These are phyloP conservation scores for Exophiala bonariae DNA, from an alignment of 2,329 filamentous ascomycete genomes.

Conservation along the genomic window DNA sequence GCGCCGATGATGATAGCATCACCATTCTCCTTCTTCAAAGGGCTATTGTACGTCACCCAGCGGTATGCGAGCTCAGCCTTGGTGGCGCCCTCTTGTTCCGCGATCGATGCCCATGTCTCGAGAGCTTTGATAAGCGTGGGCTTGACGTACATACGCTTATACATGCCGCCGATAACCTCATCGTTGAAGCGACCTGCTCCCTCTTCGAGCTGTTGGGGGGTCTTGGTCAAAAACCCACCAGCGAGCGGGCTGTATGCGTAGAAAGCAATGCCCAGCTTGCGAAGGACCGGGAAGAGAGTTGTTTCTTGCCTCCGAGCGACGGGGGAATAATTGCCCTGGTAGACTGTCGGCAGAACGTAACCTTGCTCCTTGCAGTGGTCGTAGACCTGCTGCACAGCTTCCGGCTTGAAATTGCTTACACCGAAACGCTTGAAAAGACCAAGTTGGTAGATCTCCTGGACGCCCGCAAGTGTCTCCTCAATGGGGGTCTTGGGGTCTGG, in stretches of 20 bases:
- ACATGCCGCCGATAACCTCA: conserved; percentile 29
- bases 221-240: conserved; percentile 38
- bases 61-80: conserved; percentile 38
- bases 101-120: conserved; percentile 32
- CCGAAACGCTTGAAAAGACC: conserved; percentile 38
- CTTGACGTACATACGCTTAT: conserved; percentile 30
- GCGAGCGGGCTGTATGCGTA: conserved; percentile 32
- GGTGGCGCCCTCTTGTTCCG: conserved; percentile 27
- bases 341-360: conserved; percentile 39
- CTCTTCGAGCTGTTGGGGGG: conserved; percentile 31
- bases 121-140: conserved; percentile 33
- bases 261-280: conserved; percentile 33
- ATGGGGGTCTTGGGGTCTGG: conserved; percentile 37
- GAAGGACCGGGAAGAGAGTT: conserved; percentile 37
- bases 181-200: conserved; percentile 32
- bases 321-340: conserved; percentile 43
- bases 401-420: conserved; percentile 38
- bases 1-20: conserved; percentile 37
- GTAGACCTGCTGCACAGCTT: conserved; percentile 34
- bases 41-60: conserved; percentile 37
- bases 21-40: conserved; percentile 31
- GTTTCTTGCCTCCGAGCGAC: conserved; percentile 37
- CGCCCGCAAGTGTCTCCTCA: conserved; percentile 37
- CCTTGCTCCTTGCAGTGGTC: conserved; percentile 35
- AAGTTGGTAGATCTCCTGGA: conserved; percentile 34